Base-by-base conservation (phyloP, 495 filamentous ascomycete genomes). In the Aspergillus olivimuriae region DNA sequence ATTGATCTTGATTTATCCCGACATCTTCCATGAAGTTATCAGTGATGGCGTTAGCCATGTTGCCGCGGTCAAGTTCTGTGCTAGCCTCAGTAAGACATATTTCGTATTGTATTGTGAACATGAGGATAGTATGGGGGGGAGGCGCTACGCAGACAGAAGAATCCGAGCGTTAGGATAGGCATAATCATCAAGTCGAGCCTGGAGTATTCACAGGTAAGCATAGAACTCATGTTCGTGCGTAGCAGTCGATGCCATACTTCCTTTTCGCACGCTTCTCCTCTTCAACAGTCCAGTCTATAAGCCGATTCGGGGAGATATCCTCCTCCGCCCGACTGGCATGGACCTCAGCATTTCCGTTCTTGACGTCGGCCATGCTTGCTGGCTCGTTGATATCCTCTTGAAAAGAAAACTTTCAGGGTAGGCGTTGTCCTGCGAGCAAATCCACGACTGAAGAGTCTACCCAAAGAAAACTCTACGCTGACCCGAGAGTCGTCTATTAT, bases 1-100 rank as follows among this genome's bases (percentile, higher is more conserved):
- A 67, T 55, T 81, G 73, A 43, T 76, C 73, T 4, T 75, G 75
- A 3, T 61, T 73, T 48, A 82, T 74, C 14, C 64, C 57, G 9
- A 80, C 60, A 41, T 81, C 78, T 18, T 62, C 39, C 2, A 72
- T 71, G 45, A 81, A 75, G 39, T 62, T 66, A 8, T 62, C 69
- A 12, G 77, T 80, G 15, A 74, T 39, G 4, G 67, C 69, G 28
- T 59, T 70, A 44, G 69, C 68, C 51, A 76, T 73, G 37, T 76
- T 76, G 2, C 67, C 70, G 5, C 75, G 62, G 44, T 80, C 77
- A 33, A 79, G 56, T 37, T 80, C 24, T 28, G 24, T 28, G 24
- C 11, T 28, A 28, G 5, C 24, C 11, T 28, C 24, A 11, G 24
- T 28, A 6, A 28, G 24, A 28, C 11, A 28, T 28, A 28, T 5